Conservation (phyloP, 2,329 filamentous ascomycete genomes). For the Colletotrichum lini region DNA sequence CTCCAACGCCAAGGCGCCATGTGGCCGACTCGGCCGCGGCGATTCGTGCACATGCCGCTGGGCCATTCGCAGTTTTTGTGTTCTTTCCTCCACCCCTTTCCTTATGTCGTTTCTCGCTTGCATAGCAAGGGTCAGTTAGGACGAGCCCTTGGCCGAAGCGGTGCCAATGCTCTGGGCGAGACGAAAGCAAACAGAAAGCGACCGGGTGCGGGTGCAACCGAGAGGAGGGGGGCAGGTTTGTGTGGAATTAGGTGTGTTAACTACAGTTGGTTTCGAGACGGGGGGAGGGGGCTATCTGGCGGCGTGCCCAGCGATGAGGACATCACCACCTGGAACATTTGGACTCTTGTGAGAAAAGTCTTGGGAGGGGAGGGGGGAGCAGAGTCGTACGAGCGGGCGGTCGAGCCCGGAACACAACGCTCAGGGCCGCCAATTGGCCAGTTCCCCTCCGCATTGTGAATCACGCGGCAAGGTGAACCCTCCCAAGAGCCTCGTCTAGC, state of each 20-base stretch:
- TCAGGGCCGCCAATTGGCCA: not conserved
- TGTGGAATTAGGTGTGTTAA: not conserved
- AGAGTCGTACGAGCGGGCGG: not conserved
- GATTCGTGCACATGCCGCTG: slow-evolving; percentile 5
- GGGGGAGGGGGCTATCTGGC: not conserved
- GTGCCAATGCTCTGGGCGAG: slow-evolving; percentile 29
- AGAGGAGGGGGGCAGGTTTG: not conserved
- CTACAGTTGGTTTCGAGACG: not conserved
- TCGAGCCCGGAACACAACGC: not conserved
- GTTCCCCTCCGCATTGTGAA: not conserved
- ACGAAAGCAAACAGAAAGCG: not conserved
- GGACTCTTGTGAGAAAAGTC: not conserved
- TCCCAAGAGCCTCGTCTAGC: not conserved
- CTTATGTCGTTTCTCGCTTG: not conserved
- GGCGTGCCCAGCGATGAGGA: not conserved
- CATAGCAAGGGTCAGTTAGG: not conserved
- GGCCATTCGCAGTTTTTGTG: not conserved
- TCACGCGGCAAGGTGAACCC: not conserved
- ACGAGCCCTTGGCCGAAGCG: slow-evolving; percentile 32
- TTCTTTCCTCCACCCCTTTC: too few species aligned
- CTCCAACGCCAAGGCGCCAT: slow-evolving; percentile 28
- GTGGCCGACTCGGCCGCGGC: slow-evolving; percentile 12
- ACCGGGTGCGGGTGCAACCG: not conserved
- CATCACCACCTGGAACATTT: not conserved
- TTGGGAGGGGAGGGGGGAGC: not conserved